Evolutionary conservation across 2,329 filamentous ascomycete genomes (phyloP), one percentile per base, ranked within the genome.

Genomic region (Reticulascus tulasneorum): DNA sequence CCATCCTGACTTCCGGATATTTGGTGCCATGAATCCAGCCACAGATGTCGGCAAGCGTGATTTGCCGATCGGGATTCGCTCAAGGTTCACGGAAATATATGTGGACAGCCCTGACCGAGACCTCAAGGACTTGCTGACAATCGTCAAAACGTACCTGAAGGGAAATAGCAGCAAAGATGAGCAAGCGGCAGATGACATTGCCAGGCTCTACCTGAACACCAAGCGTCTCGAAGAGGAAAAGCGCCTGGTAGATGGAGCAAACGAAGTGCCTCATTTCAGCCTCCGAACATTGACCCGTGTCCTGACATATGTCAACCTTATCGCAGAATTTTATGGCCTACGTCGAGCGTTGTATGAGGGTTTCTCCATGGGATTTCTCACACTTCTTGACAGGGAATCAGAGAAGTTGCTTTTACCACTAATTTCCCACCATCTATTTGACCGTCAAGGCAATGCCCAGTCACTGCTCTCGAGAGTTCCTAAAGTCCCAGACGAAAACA

Each of bases 1-100:
- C 1, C 91, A 98, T 59, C 83, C 88, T 0, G 82, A 95, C 46
- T 98, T 99, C 59, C 82, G 93, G 24, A 86, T 99, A 11, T 98
- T 99, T 55, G 94, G 87, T 33, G 93, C 94, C 19, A 99, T 99
- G 93, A 99, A 99, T 54, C 93, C 93, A 20, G 93, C 93, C 6
- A 98, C 93, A 4, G 93, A 99, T 65, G 82, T 96, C 37, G 93
- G 94, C 42, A 99, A 98, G 64, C 83, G 91, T 37, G 93, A 98
- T 59, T 68, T 99, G 12, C 89, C 91, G 1, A 80, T 86, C 36
- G 90, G 91, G 2, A 79, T 97, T 27, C 76, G 91, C 37, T 94
- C 90, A 8, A 79, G 90, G 31, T 99, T 99, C 55, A 97, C 93
- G 0, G 93, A 99, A 59, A 72, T 98, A 16, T 98, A 94, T 55